Conservation (phyloP, 139 green algal genomes). For the Astrephomene gubernaculifera region DNA sequence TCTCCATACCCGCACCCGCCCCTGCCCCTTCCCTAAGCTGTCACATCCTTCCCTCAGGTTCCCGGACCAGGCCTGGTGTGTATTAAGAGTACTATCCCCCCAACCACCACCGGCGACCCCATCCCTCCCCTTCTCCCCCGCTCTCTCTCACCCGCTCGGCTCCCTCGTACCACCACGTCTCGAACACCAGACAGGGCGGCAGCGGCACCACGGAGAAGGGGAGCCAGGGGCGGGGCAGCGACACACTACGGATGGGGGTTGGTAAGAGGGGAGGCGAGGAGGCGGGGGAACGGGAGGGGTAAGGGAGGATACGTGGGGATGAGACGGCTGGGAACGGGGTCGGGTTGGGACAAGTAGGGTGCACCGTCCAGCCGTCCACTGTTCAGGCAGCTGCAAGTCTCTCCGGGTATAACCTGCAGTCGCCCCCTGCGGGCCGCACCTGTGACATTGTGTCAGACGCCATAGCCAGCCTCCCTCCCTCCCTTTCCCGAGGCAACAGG, state of each 20-base stretch:
- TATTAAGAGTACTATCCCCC: too few species aligned
- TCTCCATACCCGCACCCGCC: too few species aligned
- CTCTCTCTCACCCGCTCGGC: not conserved
- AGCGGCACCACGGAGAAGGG: slow-evolving; percentile 29
- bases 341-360: not conserved
- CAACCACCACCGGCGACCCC: not conserved
- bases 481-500: not conserved
- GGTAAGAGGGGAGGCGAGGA: too few species aligned
- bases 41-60: too few species aligned
- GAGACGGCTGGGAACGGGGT: not conserved
- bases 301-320: too few species aligned
- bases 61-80: too few species aligned
- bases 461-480: not conserved
- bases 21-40: too few species aligned
- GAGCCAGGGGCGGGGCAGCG: slow-evolving; percentile 4
- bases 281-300: not conserved
- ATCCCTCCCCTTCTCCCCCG: not conserved
- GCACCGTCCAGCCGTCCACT: not conserved
- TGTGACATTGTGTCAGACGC: too few species aligned
- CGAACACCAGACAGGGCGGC: slow-evolving; percentile 35
- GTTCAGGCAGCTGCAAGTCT: not conserved
- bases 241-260: not conserved
- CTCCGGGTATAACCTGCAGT: too few species aligned
- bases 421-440: too few species aligned
- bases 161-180: slow-evolving; percentile 38